Base-by-base conservation (phyloP, 2,329 filamentous ascomycete genomes). In the Nothophoma quercina region DNA sequence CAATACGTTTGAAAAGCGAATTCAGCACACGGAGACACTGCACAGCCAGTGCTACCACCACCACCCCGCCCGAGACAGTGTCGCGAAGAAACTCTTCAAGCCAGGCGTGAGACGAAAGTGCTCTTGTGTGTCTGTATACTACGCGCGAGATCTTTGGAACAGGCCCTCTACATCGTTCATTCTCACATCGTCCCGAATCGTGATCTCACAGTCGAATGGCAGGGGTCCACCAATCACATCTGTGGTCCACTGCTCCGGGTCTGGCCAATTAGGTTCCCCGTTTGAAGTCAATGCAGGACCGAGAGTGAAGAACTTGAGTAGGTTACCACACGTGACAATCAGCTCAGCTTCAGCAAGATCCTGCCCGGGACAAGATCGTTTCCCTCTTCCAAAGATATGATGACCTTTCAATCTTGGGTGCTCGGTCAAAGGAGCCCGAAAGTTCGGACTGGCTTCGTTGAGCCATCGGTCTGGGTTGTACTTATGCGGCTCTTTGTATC, bases 391-490 rank as follows among this genome's bases (percentile, higher is more conserved):
- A 63, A 65, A 86, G 86, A 1, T 80, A 82, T 67, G 84, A 79
- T 80, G 85, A 23, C 78, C 79, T 60, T 84, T 82, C 66, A 87
- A 79, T 68, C 81, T 84, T 10, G 85, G 84, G 60, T 82, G 84
- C 36, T 78, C 75, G 1, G 79, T 78, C 7, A 87, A 76, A 0
- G 84, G 84, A 61, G 82, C 83, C 63, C 84, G 80, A 71, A 81
- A 87, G 1, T 84, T 85, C 1, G 84, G 84, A 76, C 80, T 87
- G 29, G 71, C 72, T 9, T 81, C n/a, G n/a, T n/a, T 79, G 7
- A 88, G 77, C 73, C 81, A 88, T 21, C 84, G 79, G 55, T 84
- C 83, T 0, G 84, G 84, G 21, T 77, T 79, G 71, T 79, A 87
- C 60, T 69, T 77, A 38, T 86, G 82, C 7, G 83, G 80, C 59